phyloP scores from a whole-genome alignment of 495 filamentous ascomycete genomes.

The Xylaria sp. region DNA sequence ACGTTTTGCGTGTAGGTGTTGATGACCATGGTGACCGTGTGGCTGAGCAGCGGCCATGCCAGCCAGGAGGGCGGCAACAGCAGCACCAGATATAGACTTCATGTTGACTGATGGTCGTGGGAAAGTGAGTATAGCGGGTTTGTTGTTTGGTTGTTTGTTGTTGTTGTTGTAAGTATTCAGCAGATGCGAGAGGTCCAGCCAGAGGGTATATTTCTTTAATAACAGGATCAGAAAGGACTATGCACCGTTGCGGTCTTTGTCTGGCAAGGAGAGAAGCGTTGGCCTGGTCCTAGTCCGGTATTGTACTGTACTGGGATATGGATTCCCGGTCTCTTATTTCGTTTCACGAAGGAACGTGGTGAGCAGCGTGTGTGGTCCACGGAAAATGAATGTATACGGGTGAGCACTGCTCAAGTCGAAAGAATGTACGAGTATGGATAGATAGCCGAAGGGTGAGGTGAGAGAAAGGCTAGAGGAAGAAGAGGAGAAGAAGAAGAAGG shows the following conservation, averaged over 20 bases:
- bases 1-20: constrained; percentile 47
- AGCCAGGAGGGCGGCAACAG: constrained; percentile 49
- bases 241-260: constrained; percentile 12
- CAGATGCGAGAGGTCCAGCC: constrained; percentile 29
- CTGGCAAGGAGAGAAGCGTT: constrained; percentile 1
- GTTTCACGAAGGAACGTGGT: constrained; percentile 37
- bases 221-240: constrained; percentile 20
- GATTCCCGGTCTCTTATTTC: constrained; percentile 22
- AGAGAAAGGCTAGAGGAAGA: constrained; percentile 27
- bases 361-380: constrained; percentile 34
- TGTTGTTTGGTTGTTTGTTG: not conserved
- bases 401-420: constrained; percentile 50
- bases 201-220: constrained; percentile 21
- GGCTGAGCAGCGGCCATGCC: constrained; percentile 54
- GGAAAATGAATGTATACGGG: constrained; percentile 46
- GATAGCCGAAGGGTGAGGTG: constrained; percentile 35
- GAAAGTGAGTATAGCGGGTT: constrained; percentile 2
- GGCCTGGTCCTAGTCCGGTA: not conserved
- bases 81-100: constrained; percentile 54
- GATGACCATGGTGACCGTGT: constrained; percentile 47
- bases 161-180: not conserved
- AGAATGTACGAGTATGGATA: constrained; percentile 45
- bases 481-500: constrained; percentile 11
- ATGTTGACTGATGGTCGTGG: constrained; percentile 43
- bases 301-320: not conserved